These are phyloP conservation scores for Sordaria brevicollis DNA, from an alignment of 495 filamentous ascomycete species.

Conservation along the genomic window DNA sequence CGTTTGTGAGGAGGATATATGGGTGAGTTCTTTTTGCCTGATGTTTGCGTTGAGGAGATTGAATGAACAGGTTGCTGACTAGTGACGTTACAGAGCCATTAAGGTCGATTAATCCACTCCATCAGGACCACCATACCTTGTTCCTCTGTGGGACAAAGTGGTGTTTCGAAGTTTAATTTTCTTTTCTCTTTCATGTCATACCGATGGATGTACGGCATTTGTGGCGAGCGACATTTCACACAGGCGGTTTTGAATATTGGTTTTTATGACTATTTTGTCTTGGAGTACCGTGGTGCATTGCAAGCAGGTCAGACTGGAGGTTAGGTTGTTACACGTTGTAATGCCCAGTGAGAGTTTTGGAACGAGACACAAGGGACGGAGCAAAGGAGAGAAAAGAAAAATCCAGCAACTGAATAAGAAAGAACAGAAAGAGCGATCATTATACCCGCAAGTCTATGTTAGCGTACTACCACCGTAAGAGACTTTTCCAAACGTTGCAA, in stretches of 20 bases:
- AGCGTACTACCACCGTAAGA: background rate
- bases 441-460: background rate
- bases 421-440: background rate
- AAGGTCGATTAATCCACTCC: constrained; percentile 3
- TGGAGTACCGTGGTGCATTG: background rate
- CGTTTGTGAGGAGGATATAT: constrained; percentile 84
- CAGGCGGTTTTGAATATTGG: background rate
- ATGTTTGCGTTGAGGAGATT: background rate
- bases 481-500: background rate
- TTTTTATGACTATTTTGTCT: background rate
- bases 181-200: background rate
- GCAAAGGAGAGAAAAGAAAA: background rate
- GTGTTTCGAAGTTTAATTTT: background rate
- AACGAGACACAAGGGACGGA: background rate
- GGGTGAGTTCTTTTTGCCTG: constrained; percentile 41
- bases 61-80: background rate
- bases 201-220: background rate
- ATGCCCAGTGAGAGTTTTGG: background rate
- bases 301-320: background rate
- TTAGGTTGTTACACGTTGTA: background rate
- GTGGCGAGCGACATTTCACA: background rate
- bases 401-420: too few relatives aligned
- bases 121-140: background rate
- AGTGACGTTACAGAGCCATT: background rate
- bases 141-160: background rate